Evolutionary conservation across 768 basidiomycete species (phyloP).

Genomic region (Boletus patriciae): DNA sequence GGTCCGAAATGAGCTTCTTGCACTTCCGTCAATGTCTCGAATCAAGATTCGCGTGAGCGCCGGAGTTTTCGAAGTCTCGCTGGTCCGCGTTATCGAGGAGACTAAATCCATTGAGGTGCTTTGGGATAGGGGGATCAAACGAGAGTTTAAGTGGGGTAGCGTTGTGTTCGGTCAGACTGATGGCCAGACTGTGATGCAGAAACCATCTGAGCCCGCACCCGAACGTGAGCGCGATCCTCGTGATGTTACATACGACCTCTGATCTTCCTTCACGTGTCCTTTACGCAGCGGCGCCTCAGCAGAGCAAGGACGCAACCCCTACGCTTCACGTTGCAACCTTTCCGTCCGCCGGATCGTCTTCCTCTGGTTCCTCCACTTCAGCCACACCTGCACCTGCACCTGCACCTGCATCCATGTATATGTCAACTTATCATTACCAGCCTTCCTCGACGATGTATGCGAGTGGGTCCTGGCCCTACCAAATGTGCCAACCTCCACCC

Average conservation of each 20-base stretch:
- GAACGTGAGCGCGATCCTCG: conserved; percentile 41
- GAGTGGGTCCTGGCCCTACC: conserved; percentile 37
- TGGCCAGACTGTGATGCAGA: conserved; percentile 63
- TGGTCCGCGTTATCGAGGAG: conserved; percentile 70
- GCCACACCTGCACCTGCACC: conserved; percentile 18
- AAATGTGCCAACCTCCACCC: conserved; percentile 20
- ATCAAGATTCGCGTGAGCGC: conserved; percentile 84
- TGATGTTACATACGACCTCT: neutral
- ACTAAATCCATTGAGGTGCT: conserved; percentile 72
- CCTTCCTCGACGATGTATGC: conserved; percentile 19
- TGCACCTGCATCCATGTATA: conserved; percentile 21
- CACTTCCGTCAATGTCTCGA: conserved; percentile 66
- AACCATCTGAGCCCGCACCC: conserved; percentile 57
- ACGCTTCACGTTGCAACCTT: conserved; percentile 27
- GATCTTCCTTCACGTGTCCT: conserved; percentile 7
- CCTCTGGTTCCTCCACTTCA: conserved; percentile 24
- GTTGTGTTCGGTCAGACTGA: conserved; percentile 77
- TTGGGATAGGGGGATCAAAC: conserved; percentile 73
- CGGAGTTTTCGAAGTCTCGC: conserved; percentile 84
- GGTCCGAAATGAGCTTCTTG: conserved; percentile 66
- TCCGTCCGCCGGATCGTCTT: conserved; percentile 17
- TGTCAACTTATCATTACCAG: conserved; percentile 22
- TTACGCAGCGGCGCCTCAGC: conserved; percentile 20
- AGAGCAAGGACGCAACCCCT: conserved; percentile 9
- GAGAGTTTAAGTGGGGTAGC: conserved; percentile 82